These are phyloP conservation scores for Termitomyces sp. DNA, from an alignment of 768 basidiomycete genomes.

Conservation along the genomic window DNA sequence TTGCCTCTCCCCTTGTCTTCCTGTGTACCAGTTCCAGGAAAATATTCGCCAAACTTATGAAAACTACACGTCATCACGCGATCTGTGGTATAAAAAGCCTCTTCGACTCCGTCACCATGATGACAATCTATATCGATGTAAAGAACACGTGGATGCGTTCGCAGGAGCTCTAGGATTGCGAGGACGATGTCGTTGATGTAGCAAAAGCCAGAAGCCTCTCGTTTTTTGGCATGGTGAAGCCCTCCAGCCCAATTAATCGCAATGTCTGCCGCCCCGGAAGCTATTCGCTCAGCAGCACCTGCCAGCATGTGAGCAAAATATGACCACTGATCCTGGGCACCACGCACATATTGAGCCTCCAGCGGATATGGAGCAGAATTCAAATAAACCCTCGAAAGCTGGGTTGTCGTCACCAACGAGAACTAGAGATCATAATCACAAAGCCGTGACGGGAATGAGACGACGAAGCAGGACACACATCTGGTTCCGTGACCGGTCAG, in stretches of 20 bases:
- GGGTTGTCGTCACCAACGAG: slow-evolving; percentile 91
- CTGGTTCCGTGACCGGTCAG: slow-evolving; percentile 79
- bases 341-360: slow-evolving; percentile 88
- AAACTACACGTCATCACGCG: slow-evolving; percentile 97
- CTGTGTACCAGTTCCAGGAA: slow-evolving; percentile 83
- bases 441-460: not conserved
- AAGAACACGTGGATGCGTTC: slow-evolving; percentile 79
- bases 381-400: slow-evolving; percentile 92
- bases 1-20: slow-evolving; percentile 80
- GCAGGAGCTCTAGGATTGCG: slow-evolving; percentile 88
- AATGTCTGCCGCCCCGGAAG: slow-evolving; percentile 83
- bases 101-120: slow-evolving; percentile 98
- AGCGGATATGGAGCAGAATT: slow-evolving; percentile 95
- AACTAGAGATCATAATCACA: slow-evolving; percentile 26
- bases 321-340: not conserved
- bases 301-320: not conserved
- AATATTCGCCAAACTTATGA: slow-evolving; percentile 96
- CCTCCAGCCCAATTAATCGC: slow-evolving; percentile 98
- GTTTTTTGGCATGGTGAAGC: slow-evolving; percentile 98
- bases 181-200: slow-evolving; percentile 99
- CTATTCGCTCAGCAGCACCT: slow-evolving; percentile 80
- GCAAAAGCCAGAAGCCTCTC: slow-evolving; percentile 97
- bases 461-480: slow-evolving; percentile 47
- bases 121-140: slow-evolving; percentile 99
- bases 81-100: slow-evolving; percentile 97